Evolutionary conservation across 2,329 filamentous ascomycete genomes (phyloP).

Genomic region (Alternaria novae-zelandiae): DNA sequence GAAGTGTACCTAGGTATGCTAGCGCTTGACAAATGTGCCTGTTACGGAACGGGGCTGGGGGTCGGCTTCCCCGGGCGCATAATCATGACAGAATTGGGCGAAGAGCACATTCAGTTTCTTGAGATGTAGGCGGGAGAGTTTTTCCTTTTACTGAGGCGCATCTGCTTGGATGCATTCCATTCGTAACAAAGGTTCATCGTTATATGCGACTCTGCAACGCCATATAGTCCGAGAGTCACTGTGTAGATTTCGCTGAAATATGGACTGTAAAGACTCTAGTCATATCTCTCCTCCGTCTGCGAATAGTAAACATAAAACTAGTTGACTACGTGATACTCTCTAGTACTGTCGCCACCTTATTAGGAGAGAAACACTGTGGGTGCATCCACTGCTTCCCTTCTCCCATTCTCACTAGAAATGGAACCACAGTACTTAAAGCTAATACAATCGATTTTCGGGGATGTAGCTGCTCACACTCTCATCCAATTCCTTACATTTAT

Average conservation of each 20-base stretch:
- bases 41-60: not conserved
- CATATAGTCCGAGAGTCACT: not conserved
- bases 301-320: too few relatives aligned
- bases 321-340: too few relatives aligned
- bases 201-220: not conserved
- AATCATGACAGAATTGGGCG: not conserved
- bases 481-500: not conserved
- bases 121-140: not conserved
- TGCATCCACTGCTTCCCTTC: not conserved
- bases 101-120: not conserved
- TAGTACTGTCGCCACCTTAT: not conserved
- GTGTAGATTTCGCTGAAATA: not conserved
- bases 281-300: not conserved
- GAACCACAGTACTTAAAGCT: not conserved
- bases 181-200: not conserved
- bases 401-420: rapidly evolving
- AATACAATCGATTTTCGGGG: not conserved
- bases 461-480: not conserved
- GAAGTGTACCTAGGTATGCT: not conserved
- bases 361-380: not conserved
- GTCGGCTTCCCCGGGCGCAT: not conserved
- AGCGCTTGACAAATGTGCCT: not conserved
- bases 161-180: not conserved
- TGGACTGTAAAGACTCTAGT: not conserved
- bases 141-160: not conserved